Base-by-base conservation (phyloP, 345 rosid species). In the Citrus hindsii region DNA sequence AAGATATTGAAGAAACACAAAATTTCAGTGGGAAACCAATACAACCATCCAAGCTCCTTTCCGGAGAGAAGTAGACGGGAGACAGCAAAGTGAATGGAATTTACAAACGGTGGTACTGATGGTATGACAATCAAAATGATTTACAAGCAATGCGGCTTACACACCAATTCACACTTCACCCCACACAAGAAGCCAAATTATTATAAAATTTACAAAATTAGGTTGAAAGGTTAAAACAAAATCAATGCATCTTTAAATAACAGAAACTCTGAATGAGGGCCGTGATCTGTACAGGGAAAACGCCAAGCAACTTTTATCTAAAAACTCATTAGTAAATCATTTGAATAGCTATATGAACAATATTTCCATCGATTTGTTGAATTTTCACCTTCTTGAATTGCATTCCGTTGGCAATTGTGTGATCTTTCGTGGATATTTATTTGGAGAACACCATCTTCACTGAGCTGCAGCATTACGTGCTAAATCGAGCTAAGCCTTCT, bases 401-500 rank as follows among this genome's bases (percentile, higher is more conserved):
- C 32, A 42, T 42, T 40, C 14, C 55, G 1, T 38, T 12, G 56
- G 55, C 30, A n/a, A 13, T 22, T 38, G 71, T 38, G 28, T 37
- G 22, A 38, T 38, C 68, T 4, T 6, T 25, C 21, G 42, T 32
- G 53, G 32, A 69, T 40, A 10, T 16, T 5, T 25, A 24, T n/a
- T 16, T 56, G 2, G 30, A 22, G 12, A 46, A 62, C 38, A 60
- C 16, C 27, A 21, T 7, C 66, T 33, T 67, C 67, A 16, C 9
- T 48, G 37, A 35, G 33, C n/a, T 13, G 5, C 18, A 37, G 5
- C 18, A 37, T 6, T 33, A 40, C 38, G 62, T 24, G 67, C 76
- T 35, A 19, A 22, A 72, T 32, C 59, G 25, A 48, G 60, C 58
- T 18, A 71, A 53, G 69, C 61, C 75, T 71, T 79, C 30, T 69